Conservation (phyloP, 768 basidiomycete genomes). For the Dentipellis sp. region DNA sequence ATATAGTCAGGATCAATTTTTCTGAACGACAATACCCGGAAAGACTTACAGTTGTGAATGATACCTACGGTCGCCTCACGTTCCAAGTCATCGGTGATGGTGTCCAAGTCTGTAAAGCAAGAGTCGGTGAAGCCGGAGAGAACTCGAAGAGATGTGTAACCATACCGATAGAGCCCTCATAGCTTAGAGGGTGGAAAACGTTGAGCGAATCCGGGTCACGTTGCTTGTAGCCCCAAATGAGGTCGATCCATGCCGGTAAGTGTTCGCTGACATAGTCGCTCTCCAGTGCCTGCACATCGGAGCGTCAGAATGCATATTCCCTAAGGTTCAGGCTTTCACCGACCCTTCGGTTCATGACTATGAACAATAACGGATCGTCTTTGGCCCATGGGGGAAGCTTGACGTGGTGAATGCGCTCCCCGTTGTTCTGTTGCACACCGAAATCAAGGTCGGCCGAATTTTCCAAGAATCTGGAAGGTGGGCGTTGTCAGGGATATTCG, state of each 20-base stretch:
- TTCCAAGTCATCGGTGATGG: slow-evolving; percentile 79
- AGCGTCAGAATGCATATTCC: not conserved
- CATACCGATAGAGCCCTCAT: slow-evolving; percentile 80
- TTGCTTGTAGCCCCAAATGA: slow-evolving; percentile 88
- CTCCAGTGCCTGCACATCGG: slow-evolving; percentile 60
- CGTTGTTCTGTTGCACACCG: slow-evolving; percentile 60
- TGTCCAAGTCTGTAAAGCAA: slow-evolving; percentile 57
- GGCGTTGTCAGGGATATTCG: not conserved
- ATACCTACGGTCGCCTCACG: slow-evolving; percentile 90
- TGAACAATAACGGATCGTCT: slow-evolving; percentile 74
- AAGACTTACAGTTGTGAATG: slow-evolving; percentile 80
- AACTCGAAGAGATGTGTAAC: too few relatives aligned
- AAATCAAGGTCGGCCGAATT: slow-evolving; percentile 77
- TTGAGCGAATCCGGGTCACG: slow-evolving; percentile 69
- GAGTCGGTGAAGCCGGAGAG: not conserved
- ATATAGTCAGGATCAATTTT: not conserved
- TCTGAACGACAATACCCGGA: not conserved
- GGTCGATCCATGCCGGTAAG: slow-evolving; percentile 85
- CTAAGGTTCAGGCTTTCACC: not conserved
- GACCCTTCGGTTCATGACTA: slow-evolving; percentile 68
- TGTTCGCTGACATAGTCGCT: slow-evolving; percentile 80
- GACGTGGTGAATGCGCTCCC: slow-evolving; percentile 80
- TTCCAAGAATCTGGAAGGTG: slow-evolving; percentile 58
- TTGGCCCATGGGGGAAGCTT: slow-evolving; percentile 89
- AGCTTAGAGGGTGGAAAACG: slow-evolving; percentile 88